Evolutionary conservation across 495 filamentous ascomycete species (phyloP).

Genomic region (Corynascus novoguineensis): DNA sequence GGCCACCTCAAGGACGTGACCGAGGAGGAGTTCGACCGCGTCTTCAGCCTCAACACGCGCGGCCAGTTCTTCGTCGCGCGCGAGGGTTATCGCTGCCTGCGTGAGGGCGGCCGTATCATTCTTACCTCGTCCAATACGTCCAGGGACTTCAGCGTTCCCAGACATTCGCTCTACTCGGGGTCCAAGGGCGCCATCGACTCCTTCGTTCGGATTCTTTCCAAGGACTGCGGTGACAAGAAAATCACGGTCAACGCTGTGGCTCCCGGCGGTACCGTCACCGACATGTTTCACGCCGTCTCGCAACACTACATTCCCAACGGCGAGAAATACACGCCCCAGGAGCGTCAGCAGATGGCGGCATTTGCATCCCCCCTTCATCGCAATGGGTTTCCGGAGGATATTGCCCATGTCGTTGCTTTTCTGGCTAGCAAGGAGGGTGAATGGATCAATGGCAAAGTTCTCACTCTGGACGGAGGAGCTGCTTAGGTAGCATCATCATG

Average conservation of each 20-base stretch:
- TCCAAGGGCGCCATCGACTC: conserved; percentile 1
- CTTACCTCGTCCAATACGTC: neutral
- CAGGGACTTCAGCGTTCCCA: neutral
- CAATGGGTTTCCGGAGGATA: neutral
- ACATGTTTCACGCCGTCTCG: neutral
- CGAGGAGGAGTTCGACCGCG: neutral
- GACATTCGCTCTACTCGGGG: neutral
- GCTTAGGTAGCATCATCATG: neutral
- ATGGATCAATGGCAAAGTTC: neutral
- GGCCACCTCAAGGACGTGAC: neutral
- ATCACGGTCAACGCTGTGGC: neutral
- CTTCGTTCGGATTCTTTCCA: neutral
- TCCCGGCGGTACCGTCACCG: neutral
- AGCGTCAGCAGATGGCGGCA: neutral
- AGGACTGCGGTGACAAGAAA: neutral
- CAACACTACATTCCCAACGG: neutral
- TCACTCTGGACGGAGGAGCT: neutral
- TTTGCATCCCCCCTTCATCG: neutral
- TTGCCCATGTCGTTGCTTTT: neutral
- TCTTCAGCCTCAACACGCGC: neutral
- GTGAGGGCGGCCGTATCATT: neutral
- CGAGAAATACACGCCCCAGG: neutral
- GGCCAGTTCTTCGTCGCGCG: conserved; percentile 1
- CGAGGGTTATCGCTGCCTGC: neutral
- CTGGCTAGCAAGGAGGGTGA: neutral